Conservation (phyloP, 495 filamentous ascomycete genomes). For the Entonaema liquescens region DNA sequence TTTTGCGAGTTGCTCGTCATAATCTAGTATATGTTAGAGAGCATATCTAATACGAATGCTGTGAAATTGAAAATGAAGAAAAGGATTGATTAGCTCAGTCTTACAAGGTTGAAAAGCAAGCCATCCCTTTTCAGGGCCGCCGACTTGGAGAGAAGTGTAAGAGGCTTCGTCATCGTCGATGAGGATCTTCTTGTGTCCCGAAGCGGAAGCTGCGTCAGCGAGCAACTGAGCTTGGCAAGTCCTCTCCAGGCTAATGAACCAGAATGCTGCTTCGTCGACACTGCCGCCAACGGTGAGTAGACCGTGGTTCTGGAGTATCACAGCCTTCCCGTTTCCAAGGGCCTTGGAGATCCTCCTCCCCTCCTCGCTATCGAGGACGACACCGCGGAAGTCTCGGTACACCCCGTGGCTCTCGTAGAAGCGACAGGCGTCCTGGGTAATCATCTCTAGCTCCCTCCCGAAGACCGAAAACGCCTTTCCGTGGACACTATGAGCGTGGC, state of each 20-base stretch:
- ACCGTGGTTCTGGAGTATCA: slow-evolving; percentile 74
- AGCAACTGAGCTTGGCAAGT: slow-evolving; percentile 73
- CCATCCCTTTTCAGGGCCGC: slow-evolving; percentile 56
- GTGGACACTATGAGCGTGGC: slow-evolving; percentile 59
- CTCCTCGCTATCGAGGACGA: slow-evolving; percentile 70
- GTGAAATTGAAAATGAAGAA: background rate
- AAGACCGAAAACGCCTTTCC: slow-evolving; percentile 61
- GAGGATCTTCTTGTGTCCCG: slow-evolving; percentile 65
- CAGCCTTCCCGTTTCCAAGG: slow-evolving; percentile 69
- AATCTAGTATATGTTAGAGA: slow-evolving; percentile 44
- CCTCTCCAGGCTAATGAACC: slow-evolving; percentile 71
- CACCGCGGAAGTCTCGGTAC: slow-evolving; percentile 44
- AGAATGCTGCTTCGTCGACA: slow-evolving; percentile 73
- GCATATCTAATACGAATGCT: background rate
- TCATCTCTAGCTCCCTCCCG: slow-evolving; percentile 59
- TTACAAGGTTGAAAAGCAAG: slow-evolving; percentile 58
- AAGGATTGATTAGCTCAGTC: background rate
- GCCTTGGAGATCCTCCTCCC: slow-evolving; percentile 66
- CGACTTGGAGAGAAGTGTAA: slow-evolving; percentile 51
- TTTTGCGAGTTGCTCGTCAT: slow-evolving; percentile 59
- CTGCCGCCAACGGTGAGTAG: slow-evolving; percentile 69
- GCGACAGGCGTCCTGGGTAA: slow-evolving; percentile 61
- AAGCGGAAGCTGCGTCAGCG: slow-evolving; percentile 68
- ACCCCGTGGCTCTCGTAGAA: slow-evolving; percentile 61
- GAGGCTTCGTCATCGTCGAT: slow-evolving; percentile 61